A percentile compares a stretch with the other conserved stretches of the same genome.
phyloP scores from a whole-genome alignment of 2,329 filamentous ascomycete species.

The Ophiosphaerella narmari region DNA sequence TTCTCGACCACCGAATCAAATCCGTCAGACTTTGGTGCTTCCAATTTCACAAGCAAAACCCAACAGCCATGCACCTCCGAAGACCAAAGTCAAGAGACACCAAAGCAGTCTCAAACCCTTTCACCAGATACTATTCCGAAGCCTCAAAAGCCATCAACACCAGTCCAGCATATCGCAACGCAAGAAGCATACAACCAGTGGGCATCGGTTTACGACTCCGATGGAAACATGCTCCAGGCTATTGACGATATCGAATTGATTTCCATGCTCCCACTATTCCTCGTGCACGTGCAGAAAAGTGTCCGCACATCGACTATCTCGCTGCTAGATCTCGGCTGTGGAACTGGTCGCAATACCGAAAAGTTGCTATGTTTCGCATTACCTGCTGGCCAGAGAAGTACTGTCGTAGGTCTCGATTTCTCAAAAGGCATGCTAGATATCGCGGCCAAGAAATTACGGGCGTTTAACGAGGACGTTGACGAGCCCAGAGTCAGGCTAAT shows the following conservation, averaged over 20 bases:
- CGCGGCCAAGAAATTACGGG: conserved; percentile 49
- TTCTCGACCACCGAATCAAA: conserved; percentile 46
- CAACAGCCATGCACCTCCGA: conserved; percentile 7
- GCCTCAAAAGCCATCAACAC: conserved; percentile 21
- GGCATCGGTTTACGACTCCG: conserved; percentile 65
- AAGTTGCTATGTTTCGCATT: conserved; percentile 52
- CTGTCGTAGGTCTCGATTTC: conserved; percentile 61
- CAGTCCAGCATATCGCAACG: conserved; percentile 45
- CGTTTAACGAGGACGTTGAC: background rate
- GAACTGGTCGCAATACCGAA: conserved; percentile 66
- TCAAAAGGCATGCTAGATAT: conserved; percentile 62
- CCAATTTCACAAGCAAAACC: conserved; percentile 4
- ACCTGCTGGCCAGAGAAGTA: conserved; percentile 24
- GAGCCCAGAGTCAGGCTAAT: conserved; percentile 16
- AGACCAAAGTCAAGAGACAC: conserved; percentile 14
- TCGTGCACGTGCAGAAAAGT: conserved; percentile 37
- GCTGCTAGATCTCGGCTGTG: conserved; percentile 67
- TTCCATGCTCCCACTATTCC: conserved; percentile 55
- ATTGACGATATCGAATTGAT: conserved; percentile 64
- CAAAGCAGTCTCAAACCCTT: conserved; percentile 19
- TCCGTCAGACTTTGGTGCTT: conserved; percentile 19
- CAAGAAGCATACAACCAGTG: conserved; percentile 56
- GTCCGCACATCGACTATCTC: conserved; percentile 33
- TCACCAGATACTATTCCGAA: background rate
- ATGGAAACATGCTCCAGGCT: conserved; percentile 69